Conservation (phyloP, 208 protist genomes). For the Phytomonas sp. region DNA sequence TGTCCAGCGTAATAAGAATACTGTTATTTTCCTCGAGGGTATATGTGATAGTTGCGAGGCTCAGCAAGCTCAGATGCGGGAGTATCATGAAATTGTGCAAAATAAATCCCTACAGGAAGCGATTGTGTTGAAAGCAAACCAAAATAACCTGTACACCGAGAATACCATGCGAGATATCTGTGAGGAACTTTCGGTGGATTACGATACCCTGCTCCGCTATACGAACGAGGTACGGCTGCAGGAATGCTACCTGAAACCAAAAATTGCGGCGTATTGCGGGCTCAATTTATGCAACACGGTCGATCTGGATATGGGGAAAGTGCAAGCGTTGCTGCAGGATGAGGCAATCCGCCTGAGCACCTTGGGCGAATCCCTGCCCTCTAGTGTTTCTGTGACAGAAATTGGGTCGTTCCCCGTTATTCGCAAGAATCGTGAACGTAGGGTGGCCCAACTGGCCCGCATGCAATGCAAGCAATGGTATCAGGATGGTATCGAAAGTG, state of each 20-base stretch:
- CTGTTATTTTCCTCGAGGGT: slow-evolving; percentile 80
- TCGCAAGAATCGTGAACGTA: slow-evolving; percentile 56
- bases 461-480: slow-evolving; percentile 64
- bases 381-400: slow-evolving; percentile 48
- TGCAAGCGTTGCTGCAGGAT: slow-evolving; percentile 59
- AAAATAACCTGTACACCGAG: slow-evolving; percentile 69
- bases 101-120: slow-evolving; percentile 33
- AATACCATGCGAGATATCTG: slow-evolving; percentile 72
- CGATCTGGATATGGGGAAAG: slow-evolving; percentile 75
- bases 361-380: slow-evolving; percentile 26
- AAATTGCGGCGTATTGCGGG: slow-evolving; percentile 74
- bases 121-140: slow-evolving; percentile 61
- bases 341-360: slow-evolving; percentile 36
- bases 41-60: slow-evolving; percentile 75
- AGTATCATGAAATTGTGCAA: slow-evolving; percentile 63
- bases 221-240: slow-evolving; percentile 62
- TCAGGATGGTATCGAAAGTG: slow-evolving; percentile 51
- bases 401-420: slow-evolving; percentile 63
- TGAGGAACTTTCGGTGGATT: slow-evolving; percentile 64
- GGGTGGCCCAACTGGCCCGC: slow-evolving; percentile 60
- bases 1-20: slow-evolving; percentile 43
- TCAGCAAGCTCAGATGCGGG: slow-evolving; percentile 65
- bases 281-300: slow-evolving; percentile 70
- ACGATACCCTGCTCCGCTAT: slow-evolving; percentile 33
- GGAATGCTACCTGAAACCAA: slow-evolving; percentile 87